phyloP scores from a whole-genome alignment of 2,329 filamentous ascomycete species.

The Dactylonectria estremocensis region DNA sequence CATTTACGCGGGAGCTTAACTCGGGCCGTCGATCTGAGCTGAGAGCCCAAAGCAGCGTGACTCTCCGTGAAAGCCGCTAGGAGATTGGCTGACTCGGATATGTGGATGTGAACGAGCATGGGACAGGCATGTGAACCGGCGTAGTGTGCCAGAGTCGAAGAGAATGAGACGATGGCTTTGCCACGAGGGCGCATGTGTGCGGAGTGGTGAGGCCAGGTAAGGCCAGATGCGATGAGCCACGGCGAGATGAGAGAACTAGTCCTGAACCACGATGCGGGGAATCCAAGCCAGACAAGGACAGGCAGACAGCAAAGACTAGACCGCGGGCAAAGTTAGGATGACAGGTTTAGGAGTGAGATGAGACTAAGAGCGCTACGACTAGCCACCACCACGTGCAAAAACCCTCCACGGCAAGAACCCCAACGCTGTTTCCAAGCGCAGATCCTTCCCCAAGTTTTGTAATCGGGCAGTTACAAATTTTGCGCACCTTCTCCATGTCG shows the following conservation, averaged over 20 bases:
- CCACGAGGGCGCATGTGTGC: constrained; percentile 16
- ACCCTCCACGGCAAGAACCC: neutral
- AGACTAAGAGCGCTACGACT: neutral
- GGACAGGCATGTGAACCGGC: constrained; percentile 22
- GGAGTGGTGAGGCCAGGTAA: constrained; percentile 14
- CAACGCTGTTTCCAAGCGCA: neutral
- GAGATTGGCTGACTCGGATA: constrained; percentile 31
- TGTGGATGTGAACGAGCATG: constrained; percentile 5
- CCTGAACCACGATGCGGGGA: constrained; percentile 12
- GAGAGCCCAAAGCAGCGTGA: constrained; percentile 14
- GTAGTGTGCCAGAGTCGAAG: constrained; percentile 23
- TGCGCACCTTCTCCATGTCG: neutral
- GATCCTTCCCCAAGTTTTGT: constrained; percentile 1
- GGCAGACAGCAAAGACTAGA: neutral
- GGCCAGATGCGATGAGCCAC: constrained; percentile 11
- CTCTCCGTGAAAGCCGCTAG: constrained; percentile 17
- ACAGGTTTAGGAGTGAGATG: neutral
- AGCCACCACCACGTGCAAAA: constrained; percentile 1
- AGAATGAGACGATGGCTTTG: constrained; percentile 30
- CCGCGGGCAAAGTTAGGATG: neutral
- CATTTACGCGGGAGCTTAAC: constrained; percentile 26
- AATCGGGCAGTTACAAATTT: neutral
- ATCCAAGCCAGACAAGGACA: constrained; percentile 1
- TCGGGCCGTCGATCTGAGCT: constrained; percentile 33
- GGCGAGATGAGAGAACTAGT: constrained; percentile 7